These are phyloP conservation scores for Pisolithus sp. DNA, from an alignment of 768 basidiomycete species.

Conservation along the genomic window DNA sequence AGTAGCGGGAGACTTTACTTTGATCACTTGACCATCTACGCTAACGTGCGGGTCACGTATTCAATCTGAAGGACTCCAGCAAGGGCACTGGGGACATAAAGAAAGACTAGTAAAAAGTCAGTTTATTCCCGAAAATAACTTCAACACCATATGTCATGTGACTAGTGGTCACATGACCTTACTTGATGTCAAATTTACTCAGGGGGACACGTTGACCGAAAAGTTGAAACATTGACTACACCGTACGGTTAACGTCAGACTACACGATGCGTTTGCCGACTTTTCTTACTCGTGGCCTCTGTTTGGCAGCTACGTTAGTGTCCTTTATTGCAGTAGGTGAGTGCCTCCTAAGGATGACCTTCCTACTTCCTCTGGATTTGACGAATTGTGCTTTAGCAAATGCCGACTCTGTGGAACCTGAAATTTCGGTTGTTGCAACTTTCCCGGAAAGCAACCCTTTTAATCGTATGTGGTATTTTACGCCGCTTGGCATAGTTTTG, in stretches of 20 bases:
- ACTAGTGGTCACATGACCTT: too few species aligned
- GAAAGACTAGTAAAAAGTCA: too few species aligned
- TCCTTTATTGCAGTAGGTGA: conserved; percentile 26
- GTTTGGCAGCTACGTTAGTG: conserved; percentile 22
- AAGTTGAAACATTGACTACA: too few species aligned
- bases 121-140: too few species aligned
- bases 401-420: conserved; percentile 40
- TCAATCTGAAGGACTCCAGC: too few species aligned
- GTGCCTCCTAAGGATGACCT: background rate
- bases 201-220: too few species aligned
- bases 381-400: conserved; percentile 12
- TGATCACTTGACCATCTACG: too few species aligned
- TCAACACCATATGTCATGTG: too few species aligned
- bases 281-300: conserved; percentile 23
- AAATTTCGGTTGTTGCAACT: conserved; percentile 44
- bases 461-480: conserved; percentile 49
- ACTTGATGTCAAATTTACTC: too few species aligned
- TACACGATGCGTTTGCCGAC: conserved; percentile 28
- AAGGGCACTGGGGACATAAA: too few species aligned
- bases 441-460: conserved; percentile 73
- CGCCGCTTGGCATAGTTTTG: background rate
- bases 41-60: too few species aligned
- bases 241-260: background rate
- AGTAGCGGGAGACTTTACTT: too few species aligned
- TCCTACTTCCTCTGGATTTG: background rate